These are phyloP conservation scores for Setomelanomma holmii DNA, from an alignment of 2,329 filamentous ascomycete species.

Conservation along the genomic window DNA sequence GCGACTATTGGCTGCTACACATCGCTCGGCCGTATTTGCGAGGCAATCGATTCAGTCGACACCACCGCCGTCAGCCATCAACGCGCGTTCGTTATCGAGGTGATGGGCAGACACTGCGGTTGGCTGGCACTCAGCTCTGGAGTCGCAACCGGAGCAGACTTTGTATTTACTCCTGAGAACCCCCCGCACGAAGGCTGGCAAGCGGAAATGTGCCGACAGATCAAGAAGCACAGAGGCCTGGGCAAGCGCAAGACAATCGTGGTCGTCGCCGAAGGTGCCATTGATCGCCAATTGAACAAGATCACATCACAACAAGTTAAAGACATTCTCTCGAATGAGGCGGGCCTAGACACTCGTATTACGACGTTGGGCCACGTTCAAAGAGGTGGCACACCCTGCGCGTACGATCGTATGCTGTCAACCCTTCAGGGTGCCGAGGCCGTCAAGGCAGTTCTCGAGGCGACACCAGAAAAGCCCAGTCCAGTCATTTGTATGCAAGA, in stretches of 20 bases:
- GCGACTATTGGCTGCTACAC: conserved; percentile 98
- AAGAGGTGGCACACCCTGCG: conserved; percentile 87
- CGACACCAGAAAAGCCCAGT: conserved; percentile 83
- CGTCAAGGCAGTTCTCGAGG: conserved; percentile 43
- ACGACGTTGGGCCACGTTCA: conserved; percentile 98
- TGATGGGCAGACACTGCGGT: conserved; percentile 97
- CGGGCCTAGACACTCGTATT: conserved; percentile 88
- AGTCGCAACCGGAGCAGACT: conserved; percentile 93
- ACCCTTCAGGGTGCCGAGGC: conserved; percentile 74
- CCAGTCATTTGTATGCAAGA: conserved; percentile 96
- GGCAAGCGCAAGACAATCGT: conserved; percentile 98
- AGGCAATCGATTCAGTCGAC: conserved; percentile 96
- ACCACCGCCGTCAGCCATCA: conserved; percentile 94
- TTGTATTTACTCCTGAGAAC: conserved; percentile 95
- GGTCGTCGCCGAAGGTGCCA: conserved; percentile 92
- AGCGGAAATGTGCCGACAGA: conserved; percentile 46
- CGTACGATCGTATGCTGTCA: conserved; percentile 91
- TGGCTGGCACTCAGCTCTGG: conserved; percentile 97
- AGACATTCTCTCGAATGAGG: conserved; percentile 80
- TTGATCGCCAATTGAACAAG: conserved; percentile 74
- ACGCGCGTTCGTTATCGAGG: conserved; percentile 90
- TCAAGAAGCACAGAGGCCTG: conserved; percentile 74
- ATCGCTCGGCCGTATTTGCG: conserved; percentile 88
- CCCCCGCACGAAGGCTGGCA: conserved; percentile 88
- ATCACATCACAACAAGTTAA: conserved; percentile 85